These are phyloP conservation scores for Vaccinium corymbosum DNA, from an alignment of 148 eudicot genomes.

Conservation along the genomic window DNA sequence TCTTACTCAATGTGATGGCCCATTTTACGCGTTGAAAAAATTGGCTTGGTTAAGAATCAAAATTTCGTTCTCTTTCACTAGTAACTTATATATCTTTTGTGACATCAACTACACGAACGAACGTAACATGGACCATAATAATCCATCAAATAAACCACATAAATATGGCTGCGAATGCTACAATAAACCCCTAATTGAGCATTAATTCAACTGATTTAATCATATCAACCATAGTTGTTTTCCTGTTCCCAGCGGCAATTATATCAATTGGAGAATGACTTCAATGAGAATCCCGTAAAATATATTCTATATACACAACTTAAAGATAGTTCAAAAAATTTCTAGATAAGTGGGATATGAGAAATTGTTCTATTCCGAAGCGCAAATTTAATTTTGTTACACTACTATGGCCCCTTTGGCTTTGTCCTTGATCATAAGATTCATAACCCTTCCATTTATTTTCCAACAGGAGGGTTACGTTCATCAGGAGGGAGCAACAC, in stretches of 20 bases:
- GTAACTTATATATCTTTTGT: neutral
- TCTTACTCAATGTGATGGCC: too few relatives aligned
- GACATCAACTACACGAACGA: too few relatives aligned
- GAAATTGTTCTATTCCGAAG: neutral
- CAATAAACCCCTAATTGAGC: neutral
- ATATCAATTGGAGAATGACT: neutral
- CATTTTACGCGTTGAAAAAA: too few relatives aligned
- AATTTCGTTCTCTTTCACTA: too few relatives aligned
- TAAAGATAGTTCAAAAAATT: neutral
- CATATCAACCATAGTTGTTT: neutral
- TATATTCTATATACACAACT: neutral
- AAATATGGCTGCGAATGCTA: neutral
- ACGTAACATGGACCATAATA: neutral
- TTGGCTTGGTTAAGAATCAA: too few relatives aligned
- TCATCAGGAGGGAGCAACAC: neutral
- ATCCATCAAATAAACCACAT: neutral
- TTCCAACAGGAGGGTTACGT: neutral
- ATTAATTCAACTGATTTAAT: too few relatives aligned
- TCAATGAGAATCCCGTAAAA: neutral
- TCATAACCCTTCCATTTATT: neutral
- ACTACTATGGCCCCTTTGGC: neutral
- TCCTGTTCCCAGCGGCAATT: neutral
- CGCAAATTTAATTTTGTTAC: too few relatives aligned
- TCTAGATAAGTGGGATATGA: neutral
- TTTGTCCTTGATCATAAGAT: neutral